Evolutionary conservation across 345 rosid species (phyloP).

Genomic region (Trapa bicornis): DNA sequence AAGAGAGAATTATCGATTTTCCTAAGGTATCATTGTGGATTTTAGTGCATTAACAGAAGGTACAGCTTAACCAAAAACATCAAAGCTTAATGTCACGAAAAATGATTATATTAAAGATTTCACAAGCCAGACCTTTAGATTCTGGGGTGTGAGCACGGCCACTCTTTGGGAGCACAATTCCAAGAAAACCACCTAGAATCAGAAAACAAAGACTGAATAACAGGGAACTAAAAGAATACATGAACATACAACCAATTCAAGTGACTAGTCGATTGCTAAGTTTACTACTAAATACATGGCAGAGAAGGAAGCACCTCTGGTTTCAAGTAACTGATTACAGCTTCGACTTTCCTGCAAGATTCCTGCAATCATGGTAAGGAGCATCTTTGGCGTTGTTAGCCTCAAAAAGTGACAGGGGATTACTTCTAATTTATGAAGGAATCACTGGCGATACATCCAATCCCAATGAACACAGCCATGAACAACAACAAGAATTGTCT

Average conservation of each 20-base stretch:
- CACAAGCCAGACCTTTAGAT: conserved; percentile 44
- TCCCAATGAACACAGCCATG: not conserved
- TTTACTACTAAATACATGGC: conserved; percentile 5
- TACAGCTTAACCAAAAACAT: not conserved
- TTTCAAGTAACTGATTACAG: conserved; percentile 58
- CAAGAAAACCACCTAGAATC: conserved; percentile 74
- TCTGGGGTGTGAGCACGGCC: conserved; percentile 66
- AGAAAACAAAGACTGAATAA: not conserved
- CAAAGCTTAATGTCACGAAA: not conserved
- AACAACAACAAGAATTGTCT: not conserved
- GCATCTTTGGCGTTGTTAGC: not conserved
- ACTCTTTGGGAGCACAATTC: conserved; percentile 85
- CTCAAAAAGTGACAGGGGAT: not conserved
- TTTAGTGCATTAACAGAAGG: not conserved
- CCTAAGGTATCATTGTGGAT: not conserved
- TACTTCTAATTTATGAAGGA: not conserved
- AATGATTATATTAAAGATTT: not conserved
- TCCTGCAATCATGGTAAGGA: conserved; percentile 36
- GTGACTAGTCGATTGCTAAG: conserved; percentile 7
- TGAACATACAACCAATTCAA: conserved; percentile 12
- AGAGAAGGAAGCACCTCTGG: conserved; percentile 63
- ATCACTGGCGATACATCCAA: not conserved
- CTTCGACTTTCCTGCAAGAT: conserved; percentile 76
- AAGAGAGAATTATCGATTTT: not conserved
- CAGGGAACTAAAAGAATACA: conserved; percentile 2